Evolutionary conservation across 2,329 filamentous ascomycete genomes (phyloP), one percentile per base, ranked within the genome.

Genomic region (Fusarium devonianum): DNA sequence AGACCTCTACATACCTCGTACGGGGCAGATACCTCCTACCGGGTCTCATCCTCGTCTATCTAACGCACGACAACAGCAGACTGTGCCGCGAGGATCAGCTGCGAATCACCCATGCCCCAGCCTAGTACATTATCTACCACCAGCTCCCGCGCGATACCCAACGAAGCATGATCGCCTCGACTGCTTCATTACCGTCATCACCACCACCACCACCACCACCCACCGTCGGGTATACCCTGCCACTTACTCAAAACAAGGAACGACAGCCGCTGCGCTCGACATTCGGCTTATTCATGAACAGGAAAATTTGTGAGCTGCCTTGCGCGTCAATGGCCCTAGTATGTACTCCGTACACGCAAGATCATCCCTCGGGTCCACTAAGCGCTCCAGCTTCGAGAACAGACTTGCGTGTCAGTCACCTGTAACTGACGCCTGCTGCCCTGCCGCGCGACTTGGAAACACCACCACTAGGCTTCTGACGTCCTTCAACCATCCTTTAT

Each of bases 11-110:
- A n/a, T n/a, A n/a, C n/a, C n/a, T n/a, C n/a, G n/a, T n/a, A n/a
- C n/a, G n/a, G n/a, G n/a, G n/a, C n/a, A n/a, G n/a, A n/a, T n/a
- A n/a, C n/a, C n/a, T n/a, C n/a, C 41, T 37, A 32, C 45, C 36
- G 7, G 37, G 55, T 44, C 25, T 58, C 51, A 57, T 52, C 51
- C 49, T 62, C 55, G 55, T 62, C 48, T 60, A 58, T 63, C 62
- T 51, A 47, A 53, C 38, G 46, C 50, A 52, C 58, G 55, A 56
- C 29, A 62, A 49, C 26, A 38, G 14, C 14, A 53, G 19, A 41
- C 53, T 47, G 53, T 60, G 50, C 50, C 55, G 35, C 55, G 50
- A 60, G 45, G 54, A 52, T 47, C 56, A 39, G 43, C 49, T 50
- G 57, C 55, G 50, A 50, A 61, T 54, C 56, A 57, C 53, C 40